Percentiles rank a stretch among this genome's conserved stretches.
These are phyloP conservation scores for Neurospora pannonica DNA, from an alignment of 495 filamentous ascomycete genomes.

Conservation along the genomic window DNA sequence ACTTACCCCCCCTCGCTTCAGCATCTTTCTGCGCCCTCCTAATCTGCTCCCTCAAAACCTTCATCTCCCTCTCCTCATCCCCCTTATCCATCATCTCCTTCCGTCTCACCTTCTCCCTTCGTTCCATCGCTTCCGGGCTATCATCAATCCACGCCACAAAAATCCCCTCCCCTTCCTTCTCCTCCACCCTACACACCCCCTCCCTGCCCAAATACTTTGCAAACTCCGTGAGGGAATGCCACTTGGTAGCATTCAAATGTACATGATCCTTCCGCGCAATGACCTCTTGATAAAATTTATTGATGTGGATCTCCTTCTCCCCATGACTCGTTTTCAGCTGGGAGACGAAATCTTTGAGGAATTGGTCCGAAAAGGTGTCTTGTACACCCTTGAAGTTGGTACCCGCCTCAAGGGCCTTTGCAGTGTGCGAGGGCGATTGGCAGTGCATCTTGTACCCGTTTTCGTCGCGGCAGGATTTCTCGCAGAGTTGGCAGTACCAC, in stretches of 20 bases:
- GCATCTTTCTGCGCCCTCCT: conserved; percentile 55
- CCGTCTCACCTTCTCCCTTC: conserved; percentile 68
- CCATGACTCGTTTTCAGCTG: conserved; percentile 71
- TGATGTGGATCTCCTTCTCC: conserved; percentile 74
- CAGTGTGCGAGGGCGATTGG: conserved; percentile 71
- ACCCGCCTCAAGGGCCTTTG: conserved; percentile 76
- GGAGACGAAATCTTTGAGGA: conserved; percentile 68
- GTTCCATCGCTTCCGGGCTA: conserved; percentile 67
- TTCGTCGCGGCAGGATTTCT: conserved; percentile 54
- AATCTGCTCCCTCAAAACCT: conserved; percentile 69
- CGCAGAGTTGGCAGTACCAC: conserved; percentile 74
- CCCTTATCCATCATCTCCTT: conserved; percentile 81
- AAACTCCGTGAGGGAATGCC: conserved; percentile 77
- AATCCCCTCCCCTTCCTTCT: conserved; percentile 71
- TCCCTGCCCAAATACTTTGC: conserved; percentile 74
- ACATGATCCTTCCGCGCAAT: conserved; percentile 74
- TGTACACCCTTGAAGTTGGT: conserved; percentile 70
- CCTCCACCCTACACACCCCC: conserved; percentile 76
- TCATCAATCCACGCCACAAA: conserved; percentile 88
- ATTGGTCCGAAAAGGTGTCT: conserved; percentile 64
- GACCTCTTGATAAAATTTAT: conserved; percentile 88
- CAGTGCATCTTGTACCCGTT: conserved; percentile 77
- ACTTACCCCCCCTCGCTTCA: conserved; percentile 31
- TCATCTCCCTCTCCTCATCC: conserved; percentile 82
- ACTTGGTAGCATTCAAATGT: conserved; percentile 89